Evolutionary conservation across 495 filamentous ascomycete genomes (phyloP).

Genomic region (Penicillium turbatum): DNA sequence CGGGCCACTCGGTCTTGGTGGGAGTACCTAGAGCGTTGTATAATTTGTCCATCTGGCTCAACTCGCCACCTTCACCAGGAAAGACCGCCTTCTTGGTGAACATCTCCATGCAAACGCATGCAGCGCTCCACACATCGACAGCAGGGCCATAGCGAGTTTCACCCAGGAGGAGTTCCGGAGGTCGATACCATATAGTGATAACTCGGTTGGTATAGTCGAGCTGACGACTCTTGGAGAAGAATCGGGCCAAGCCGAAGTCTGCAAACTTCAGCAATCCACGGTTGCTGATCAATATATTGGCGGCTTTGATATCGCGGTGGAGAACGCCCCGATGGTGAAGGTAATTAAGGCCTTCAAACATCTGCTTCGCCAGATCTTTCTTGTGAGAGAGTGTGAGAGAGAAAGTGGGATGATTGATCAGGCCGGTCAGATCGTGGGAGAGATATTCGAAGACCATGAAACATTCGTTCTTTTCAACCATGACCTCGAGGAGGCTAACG

Average conservation of each 20-base stretch:
- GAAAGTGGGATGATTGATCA: conserved; percentile 92
- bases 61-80: conserved; percentile 88
- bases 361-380: conserved; percentile 88
- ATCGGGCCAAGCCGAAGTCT: conserved; percentile 95
- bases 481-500: conserved; percentile 78
- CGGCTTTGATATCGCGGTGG: conserved; percentile 92
- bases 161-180: conserved; percentile 87
- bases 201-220: conserved; percentile 99
- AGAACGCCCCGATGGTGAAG: conserved; percentile 90
- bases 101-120: conserved; percentile 94
- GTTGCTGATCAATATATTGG: conserved; percentile 90
- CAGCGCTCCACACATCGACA: conserved; percentile 97
- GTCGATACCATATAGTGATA: conserved; percentile 93
- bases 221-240: conserved; percentile 87
- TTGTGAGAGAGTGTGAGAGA: conserved; percentile 81
- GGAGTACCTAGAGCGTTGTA: conserved; percentile 92
- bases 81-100: conserved; percentile 95
- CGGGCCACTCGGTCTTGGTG: conserved; percentile 77
- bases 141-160: conserved; percentile 93
- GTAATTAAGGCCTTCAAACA: conserved; percentile 92
- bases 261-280: conserved; percentile 86
- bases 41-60: conserved; percentile 94
- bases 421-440: conserved; percentile 83
- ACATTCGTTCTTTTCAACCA: conserved; percentile 98
- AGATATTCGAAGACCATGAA: conserved; percentile 99